These are phyloP conservation scores for Rosa multiflora DNA, from an alignment of 306 rosid species.

Conservation along the genomic window DNA sequence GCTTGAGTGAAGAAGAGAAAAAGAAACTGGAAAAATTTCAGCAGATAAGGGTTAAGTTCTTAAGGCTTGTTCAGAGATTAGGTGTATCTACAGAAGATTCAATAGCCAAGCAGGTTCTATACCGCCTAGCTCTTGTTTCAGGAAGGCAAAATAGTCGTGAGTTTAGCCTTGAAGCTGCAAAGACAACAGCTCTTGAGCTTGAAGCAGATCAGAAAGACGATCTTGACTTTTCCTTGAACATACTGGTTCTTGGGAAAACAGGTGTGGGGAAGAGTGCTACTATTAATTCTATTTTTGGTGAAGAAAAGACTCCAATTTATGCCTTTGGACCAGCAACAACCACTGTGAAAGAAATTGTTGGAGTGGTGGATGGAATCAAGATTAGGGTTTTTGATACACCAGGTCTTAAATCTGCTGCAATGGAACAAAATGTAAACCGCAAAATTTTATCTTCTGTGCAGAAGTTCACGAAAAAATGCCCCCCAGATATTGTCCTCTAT, in stretches of 20 bases:
- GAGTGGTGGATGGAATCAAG: slow-evolving; percentile 80
- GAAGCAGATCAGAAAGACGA: slow-evolving; percentile 72
- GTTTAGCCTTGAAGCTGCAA: slow-evolving; percentile 75
- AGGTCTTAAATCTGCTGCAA: slow-evolving; percentile 79
- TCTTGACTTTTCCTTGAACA: slow-evolving; percentile 66
- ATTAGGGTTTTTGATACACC: slow-evolving; percentile 88
- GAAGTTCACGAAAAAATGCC: slow-evolving; percentile 67
- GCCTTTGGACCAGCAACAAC: slow-evolving; percentile 89
- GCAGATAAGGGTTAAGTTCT: slow-evolving; percentile 66
- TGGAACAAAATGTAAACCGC: slow-evolving; percentile 65
- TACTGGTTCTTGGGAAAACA: slow-evolving; percentile 86
- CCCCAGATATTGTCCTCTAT: slow-evolving; percentile 88
- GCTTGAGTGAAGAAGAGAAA: slow-evolving; percentile 80
- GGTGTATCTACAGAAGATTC: slow-evolving; percentile 82
- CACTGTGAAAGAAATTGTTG: slow-evolving; percentile 71
- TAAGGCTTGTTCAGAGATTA: slow-evolving; percentile 78
- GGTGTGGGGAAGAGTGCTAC: slow-evolving; percentile 99
- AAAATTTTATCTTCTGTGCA: slow-evolving; percentile 67
- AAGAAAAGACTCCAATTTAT: slow-evolving; percentile 62
- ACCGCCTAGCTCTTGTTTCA: slow-evolving; percentile 65
- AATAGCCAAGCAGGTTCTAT: slow-evolving; percentile 78
- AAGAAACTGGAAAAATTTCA: slow-evolving; percentile 68
- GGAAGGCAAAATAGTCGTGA: slow-evolving; percentile 64
- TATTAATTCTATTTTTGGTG: slow-evolving; percentile 88
- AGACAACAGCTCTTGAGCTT: slow-evolving; percentile 65